phyloP scores from a whole-genome alignment of 768 basidiomycete genomes.

The Sutorius australiensis region DNA sequence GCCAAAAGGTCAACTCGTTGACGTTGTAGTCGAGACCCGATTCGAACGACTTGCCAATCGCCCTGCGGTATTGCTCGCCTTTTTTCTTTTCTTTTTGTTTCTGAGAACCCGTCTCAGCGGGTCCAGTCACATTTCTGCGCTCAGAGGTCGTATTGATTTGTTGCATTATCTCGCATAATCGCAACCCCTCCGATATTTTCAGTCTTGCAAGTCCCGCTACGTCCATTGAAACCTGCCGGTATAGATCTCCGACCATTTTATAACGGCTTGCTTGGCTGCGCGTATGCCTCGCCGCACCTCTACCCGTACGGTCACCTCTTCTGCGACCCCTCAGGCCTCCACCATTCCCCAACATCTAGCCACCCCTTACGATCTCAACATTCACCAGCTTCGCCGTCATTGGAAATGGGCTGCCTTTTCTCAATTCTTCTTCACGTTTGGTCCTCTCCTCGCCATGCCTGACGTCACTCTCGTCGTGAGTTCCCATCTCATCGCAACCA shows the following conservation, averaged over 20 bases:
- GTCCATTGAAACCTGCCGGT: conserved; percentile 22
- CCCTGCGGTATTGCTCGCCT: background rate
- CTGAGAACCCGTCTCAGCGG: conserved; percentile 9
- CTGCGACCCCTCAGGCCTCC: conserved; percentile 29
- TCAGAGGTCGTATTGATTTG: conserved; percentile 16
- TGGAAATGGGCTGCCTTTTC: conserved; percentile 94
- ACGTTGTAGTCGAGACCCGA: background rate
- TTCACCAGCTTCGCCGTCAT: conserved; percentile 61
- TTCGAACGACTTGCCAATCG: background rate
- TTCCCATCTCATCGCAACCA: conserved; percentile 6
- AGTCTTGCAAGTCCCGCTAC: conserved; percentile 17
- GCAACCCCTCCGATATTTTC: conserved; percentile 14
- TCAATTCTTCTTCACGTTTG: conserved; percentile 88
- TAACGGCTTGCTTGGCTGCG: conserved; percentile 35
- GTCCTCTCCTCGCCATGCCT: conserved; percentile 62
- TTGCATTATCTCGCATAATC: conserved; percentile 23
- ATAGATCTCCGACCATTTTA: conserved; percentile 37
- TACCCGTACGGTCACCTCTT: conserved; percentile 34
- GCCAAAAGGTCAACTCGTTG: conserved; percentile 7
- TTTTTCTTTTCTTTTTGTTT: conserved; percentile 6
- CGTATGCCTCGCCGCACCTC: conserved; percentile 59
- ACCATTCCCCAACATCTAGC: conserved; percentile 26
- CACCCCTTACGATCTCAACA: conserved; percentile 35
- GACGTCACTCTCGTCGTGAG: conserved; percentile 67
- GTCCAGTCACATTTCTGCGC: conserved; percentile 8